Conservation (phyloP, 176 grass and related monocot genomes). For the Hyparrhenia diplandra region DNA sequence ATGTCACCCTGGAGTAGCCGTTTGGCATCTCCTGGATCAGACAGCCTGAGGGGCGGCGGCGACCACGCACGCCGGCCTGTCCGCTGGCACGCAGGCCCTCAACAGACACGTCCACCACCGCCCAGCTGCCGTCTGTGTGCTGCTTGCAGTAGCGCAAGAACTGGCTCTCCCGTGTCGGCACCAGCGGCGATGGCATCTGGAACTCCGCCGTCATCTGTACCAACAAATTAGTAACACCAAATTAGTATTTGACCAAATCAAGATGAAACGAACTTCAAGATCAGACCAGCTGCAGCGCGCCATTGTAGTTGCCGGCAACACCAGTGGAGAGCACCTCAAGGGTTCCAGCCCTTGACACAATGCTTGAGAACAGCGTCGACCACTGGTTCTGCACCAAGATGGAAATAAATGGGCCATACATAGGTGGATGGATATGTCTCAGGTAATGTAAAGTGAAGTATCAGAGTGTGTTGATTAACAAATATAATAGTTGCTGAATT, state of each 20-base stretch:
- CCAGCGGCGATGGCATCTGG: conserved; percentile 71
- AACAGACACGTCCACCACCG: conserved; percentile 78
- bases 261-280: background rate
- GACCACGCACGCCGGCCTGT: background rate
- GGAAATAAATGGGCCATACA: background rate
- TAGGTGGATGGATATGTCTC: background rate
- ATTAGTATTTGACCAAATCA: background rate
- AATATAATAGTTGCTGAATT: too few species aligned
- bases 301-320: conserved; percentile 79
- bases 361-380: conserved; percentile 75
- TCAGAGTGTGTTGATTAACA: background rate
- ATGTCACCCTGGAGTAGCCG: conserved; percentile 83
- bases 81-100: conserved; percentile 38
- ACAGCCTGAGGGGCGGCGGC: conserved; percentile 75
- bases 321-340: conserved; percentile 75
- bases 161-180: conserved; percentile 67
- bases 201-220: conserved; percentile 83
- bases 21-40: conserved; percentile 81
- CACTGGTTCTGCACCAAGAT: conserved; percentile 57
- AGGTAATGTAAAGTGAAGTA: too few species aligned
- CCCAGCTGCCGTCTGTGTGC: conserved; percentile 61
- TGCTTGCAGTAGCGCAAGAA: conserved; percentile 97
- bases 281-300: conserved; percentile 72
- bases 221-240: background rate
- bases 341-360: conserved; percentile 59